Base-by-base conservation (phyloP, 305 asterid genomes). In the Stenogyne calaminthoides region DNA sequence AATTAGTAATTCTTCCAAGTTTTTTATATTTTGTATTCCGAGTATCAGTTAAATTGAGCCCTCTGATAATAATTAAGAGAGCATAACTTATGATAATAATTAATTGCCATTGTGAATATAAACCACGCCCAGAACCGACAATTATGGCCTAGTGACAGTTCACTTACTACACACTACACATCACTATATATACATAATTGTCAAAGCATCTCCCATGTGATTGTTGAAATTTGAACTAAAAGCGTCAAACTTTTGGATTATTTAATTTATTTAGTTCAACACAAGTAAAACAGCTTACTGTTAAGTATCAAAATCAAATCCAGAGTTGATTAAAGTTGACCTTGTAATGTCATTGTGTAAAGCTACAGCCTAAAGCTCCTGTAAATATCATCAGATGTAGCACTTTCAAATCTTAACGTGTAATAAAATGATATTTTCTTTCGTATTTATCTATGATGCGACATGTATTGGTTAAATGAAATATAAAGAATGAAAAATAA, bases 171-270 rank as follows among this genome's bases (percentile, higher is more conserved):
- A n/a, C n/a, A n/a, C n/a, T n/a, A n/a, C n/a, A n/a, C n/a, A n/a
- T n/a, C n/a, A n/a, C n/a, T n/a, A n/a, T n/a, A n/a, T n/a, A n/a
- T 16, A 7, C 27, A 27, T 62, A 46, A 62, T 63, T 64, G 70
- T 74, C 73, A 70, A 76, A 77, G 60, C 72, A 69, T 69, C 69
- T 49, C 4, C 74, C 88, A 82, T 82, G 90, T 82, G 88, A 72
- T 47, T 19, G 47, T 11, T 9, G 5, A 78, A 66, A 55, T 52
- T 14, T 19, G 32, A 25, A 70, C 18, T 67, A 47, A 69, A 74
- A 77, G 76, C 9, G 60, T 47, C 76, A 52, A 73, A 59, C 56
- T 65, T 12, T 15, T 20, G 7, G 2, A 16, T 52, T 64, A 63
- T 62, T 63, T 60, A n/a, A 16, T n/a, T n/a, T n/a, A 49, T 9